Evolutionary conservation across 148 eudicot species (phyloP).

Genomic region (Silene uniflora): DNA sequence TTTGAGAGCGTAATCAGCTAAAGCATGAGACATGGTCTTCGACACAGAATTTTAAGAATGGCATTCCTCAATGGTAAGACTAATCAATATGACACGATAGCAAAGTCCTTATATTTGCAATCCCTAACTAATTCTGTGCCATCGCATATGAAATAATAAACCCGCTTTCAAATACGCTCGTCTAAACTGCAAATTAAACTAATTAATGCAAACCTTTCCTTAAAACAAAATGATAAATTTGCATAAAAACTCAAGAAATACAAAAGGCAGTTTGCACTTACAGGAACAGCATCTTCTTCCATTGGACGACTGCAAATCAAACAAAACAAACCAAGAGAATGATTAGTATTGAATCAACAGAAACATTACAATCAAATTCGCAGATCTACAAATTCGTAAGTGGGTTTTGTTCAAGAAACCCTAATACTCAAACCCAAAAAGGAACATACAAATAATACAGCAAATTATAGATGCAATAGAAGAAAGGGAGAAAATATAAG

Average conservation of each 20-base stretch:
- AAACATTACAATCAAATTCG: neutral
- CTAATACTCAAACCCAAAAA: neutral
- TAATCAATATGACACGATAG: neutral
- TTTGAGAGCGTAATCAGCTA: neutral
- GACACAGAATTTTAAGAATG: no score
- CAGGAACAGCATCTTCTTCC: constrained; percentile 63
- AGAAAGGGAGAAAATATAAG: no score
- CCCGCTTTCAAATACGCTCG: no score
- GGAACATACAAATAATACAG: neutral
- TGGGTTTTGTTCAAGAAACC: neutral
- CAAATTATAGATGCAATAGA: neutral
- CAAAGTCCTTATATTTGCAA: neutral
- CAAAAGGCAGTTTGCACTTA: constrained; percentile 33
- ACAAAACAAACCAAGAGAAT: neutral
- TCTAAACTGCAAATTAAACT: neutral
- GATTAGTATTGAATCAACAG: neutral
- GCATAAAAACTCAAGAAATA: neutral
- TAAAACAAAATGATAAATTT: neutral
- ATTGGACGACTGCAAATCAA: constrained; percentile 58
- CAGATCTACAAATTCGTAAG: neutral
- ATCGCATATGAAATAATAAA: no score
- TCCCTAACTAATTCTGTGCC: neutral
- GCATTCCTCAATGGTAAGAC: neutral
- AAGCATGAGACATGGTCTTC: no score
- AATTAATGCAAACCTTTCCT: no score